Base-by-base conservation (phyloP, 805 yeast genomes). In the Kuraishia cidri region DNA sequence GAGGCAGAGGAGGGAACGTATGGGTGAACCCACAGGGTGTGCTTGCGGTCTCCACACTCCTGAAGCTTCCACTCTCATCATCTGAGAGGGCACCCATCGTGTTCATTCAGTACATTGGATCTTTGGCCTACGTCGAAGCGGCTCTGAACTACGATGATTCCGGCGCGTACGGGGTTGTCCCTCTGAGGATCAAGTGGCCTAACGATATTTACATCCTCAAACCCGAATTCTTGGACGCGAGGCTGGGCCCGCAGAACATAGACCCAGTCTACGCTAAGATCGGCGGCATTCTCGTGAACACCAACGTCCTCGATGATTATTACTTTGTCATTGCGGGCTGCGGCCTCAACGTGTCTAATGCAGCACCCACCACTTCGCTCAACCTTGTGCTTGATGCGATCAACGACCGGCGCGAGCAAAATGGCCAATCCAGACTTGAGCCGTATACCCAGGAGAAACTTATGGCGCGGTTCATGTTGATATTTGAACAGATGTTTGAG, bases 21-120 rank as follows among this genome's bases (percentile, higher is more conserved):
- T 92, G 98, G 98, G 79, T 92, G 16, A 88, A 85, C 43, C 99
- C 99, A 3, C 67, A 71, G 16, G 99, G 99, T 8, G 94, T 87
- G 1, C 58, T 86, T 54, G 95, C 97, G 0, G 72, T 77, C 5
- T 85, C 96, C 0, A 69, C 76, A 2, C 72, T 85, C 8, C 52
- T 84, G 38, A 69, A 76, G 31, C 57, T 87, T 10, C 76, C 84
- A 0, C 31, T 54, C 4, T 65, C 67, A 4, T 46, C 47, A 3
- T 47, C 62, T 2, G 59, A 63, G 15, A 54, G 60, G 13, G 58
- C 70, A 21, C 67, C 78, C 2, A 69, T 92, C 17, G 94, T 87
- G 1, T 85, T 92, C 38, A 64, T 87, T 16, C 99, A 92, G 54
- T 92, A 92, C 49, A 54, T 92, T 10, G 74, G 84, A 6, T 76